phyloP scores from a whole-genome alignment of 441 rosid genomes.

The Mallotus japonicus region DNA sequence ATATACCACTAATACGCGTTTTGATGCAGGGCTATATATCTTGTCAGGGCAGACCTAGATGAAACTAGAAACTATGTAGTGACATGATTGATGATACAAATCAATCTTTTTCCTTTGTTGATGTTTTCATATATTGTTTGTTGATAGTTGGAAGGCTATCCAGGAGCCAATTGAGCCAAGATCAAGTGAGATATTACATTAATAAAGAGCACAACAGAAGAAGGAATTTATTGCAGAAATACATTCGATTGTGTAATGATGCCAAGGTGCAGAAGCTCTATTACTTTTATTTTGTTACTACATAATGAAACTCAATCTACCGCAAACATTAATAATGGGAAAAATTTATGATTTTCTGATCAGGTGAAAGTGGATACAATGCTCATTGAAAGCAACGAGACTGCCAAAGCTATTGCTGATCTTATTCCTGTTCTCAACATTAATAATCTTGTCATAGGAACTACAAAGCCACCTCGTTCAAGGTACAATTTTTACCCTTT shows the following conservation, averaged over 20 bases:
- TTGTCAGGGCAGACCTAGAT: background rate
- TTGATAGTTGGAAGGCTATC: conserved; percentile 53
- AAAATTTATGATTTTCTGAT: background rate
- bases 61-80: conserved; percentile 3
- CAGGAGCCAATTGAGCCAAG: conserved; percentile 47
- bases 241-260: conserved; percentile 46
- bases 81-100: conserved; percentile 3
- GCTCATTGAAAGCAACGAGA: conserved; percentile 47
- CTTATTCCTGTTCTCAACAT: conserved; percentile 65
- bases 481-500: conserved; percentile 26
- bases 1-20: background rate
- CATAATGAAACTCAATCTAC: background rate
- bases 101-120: background rate
- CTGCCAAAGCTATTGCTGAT: conserved; percentile 52
- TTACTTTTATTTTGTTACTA: background rate
- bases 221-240: conserved; percentile 50
- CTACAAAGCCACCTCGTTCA: conserved; percentile 34
- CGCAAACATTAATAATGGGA: conserved; percentile 1
- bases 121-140: background rate
- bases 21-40: background rate
- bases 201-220: conserved; percentile 61
- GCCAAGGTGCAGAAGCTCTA: conserved; percentile 36
- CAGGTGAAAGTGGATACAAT: conserved; percentile 60
- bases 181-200: conserved; percentile 47
- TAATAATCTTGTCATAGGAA: conserved; percentile 54